These are phyloP conservation scores for Lasiosphaeria hispida DNA, from an alignment of 495 filamentous ascomycete species.

Conservation along the genomic window DNA sequence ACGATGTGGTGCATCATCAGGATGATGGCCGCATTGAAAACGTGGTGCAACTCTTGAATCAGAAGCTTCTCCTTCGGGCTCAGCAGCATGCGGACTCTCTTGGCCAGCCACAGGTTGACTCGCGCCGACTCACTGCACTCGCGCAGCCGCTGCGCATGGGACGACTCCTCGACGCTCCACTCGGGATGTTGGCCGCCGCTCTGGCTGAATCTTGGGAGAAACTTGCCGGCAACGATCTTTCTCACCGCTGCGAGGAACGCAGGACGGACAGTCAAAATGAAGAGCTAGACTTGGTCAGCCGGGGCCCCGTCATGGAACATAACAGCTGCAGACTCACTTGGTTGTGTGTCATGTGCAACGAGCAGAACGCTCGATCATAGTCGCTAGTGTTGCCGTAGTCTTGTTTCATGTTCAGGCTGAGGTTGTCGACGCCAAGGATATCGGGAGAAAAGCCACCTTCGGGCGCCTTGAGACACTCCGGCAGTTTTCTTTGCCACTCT, in stretches of 20 bases:
- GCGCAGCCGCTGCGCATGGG: slow-evolving; percentile 19
- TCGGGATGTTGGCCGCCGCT: slow-evolving; percentile 1
- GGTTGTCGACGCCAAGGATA: too few species aligned
- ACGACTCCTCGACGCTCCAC: slow-evolving; percentile 22
- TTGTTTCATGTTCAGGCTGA: too few species aligned
- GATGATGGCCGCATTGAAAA: slow-evolving; percentile 46
- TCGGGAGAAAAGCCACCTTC: neutral
- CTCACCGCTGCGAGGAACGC: slow-evolving; percentile 39
- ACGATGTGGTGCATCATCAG: slow-evolving; percentile 39
- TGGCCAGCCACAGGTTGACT: slow-evolving; percentile 33
- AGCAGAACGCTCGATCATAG: slow-evolving; percentile 30
- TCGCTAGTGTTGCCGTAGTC: neutral
- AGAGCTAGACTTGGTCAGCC: slow-evolving; percentile 28
- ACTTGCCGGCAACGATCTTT: slow-evolving; percentile 27
- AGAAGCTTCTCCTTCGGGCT: slow-evolving; percentile 26
- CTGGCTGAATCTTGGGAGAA: too few species aligned
- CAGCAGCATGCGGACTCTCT: slow-evolving; percentile 22
- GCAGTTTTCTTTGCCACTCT: slow-evolving; percentile 20
- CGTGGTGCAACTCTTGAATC: slow-evolving; percentile 38
- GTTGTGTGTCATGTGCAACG: slow-evolving; percentile 45
- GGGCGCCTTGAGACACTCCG: neutral
- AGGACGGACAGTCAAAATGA: slow-evolving; percentile 41
- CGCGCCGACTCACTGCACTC: slow-evolving; percentile 34
- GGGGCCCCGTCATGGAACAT: neutral
- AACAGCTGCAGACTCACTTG: slow-evolving; percentile 25